Percentiles rank a stretch among this genome's conserved stretches.
phyloP scores from a whole-genome alignment of 441 rosid species.

The Aquilaria agallochum region DNA sequence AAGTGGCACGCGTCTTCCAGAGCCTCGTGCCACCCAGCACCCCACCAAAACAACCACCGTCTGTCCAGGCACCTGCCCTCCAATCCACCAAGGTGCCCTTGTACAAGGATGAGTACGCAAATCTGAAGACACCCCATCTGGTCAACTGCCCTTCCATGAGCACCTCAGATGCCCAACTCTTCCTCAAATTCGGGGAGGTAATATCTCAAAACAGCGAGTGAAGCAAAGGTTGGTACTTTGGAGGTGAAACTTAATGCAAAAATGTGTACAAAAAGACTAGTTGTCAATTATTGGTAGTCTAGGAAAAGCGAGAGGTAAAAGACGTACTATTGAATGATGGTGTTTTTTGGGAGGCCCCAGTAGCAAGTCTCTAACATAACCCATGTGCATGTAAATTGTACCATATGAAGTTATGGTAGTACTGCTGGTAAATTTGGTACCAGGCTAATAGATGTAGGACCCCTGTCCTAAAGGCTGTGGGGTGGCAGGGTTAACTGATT shows the following conservation, averaged over 20 bases:
- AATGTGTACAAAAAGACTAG: constrained; percentile 25
- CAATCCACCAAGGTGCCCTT: constrained; percentile 44
- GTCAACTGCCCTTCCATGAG: constrained; percentile 88
- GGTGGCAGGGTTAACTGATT: constrained; percentile 8
- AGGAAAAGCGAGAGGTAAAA: constrained; percentile 1
- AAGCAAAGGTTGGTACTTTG: constrained; percentile 8
- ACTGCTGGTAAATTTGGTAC: constrained; percentile 9
- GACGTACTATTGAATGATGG: not conserved
- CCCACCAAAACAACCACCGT: constrained; percentile 43
- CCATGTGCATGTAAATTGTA: constrained; percentile 14
- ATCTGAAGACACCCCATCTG: constrained; percentile 83
- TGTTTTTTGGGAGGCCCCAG: not conserved
- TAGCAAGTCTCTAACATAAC: constrained; percentile 3
- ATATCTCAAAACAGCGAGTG: constrained; percentile 72
- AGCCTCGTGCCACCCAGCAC: constrained; percentile 44
- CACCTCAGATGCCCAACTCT: constrained; percentile 92
- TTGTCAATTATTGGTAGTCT: constrained; percentile 26
- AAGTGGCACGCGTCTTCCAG: constrained; percentile 75
- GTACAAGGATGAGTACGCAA: constrained; percentile 83
- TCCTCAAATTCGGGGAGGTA: constrained; percentile 89
- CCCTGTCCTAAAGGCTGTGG: constrained; percentile 6
- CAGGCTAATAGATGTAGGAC: constrained; percentile 6
- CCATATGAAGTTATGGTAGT: constrained; percentile 16
- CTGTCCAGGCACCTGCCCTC: constrained; percentile 19
- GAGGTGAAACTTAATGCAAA: constrained; percentile 2